Evolutionary conservation across 768 basidiomycete genomes (phyloP).

Genomic region (Tubosaeta brunneosetosa): DNA sequence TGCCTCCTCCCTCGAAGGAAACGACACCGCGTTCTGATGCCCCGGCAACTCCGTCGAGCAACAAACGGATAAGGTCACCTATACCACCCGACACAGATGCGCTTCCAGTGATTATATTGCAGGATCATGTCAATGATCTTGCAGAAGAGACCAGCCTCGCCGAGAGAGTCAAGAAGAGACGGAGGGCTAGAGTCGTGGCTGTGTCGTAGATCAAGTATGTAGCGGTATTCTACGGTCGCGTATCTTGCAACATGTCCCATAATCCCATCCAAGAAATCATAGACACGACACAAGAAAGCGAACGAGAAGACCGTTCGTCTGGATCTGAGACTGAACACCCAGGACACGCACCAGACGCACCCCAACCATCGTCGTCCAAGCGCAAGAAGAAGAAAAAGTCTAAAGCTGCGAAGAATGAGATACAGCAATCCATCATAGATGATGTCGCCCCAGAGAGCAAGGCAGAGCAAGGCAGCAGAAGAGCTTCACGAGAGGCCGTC

Average conservation of each 20-base stretch:
- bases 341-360: slow-evolving; percentile 9
- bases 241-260: slow-evolving; percentile 24
- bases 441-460: slow-evolving; percentile 63
- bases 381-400: slow-evolving; percentile 92
- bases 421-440: slow-evolving; percentile 61
- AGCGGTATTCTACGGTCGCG: background rate
- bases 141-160: slow-evolving; percentile 26
- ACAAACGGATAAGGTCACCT: slow-evolving; percentile 28
- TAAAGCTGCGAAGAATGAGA: slow-evolving; percentile 54
- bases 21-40: slow-evolving; percentile 16
- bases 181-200: slow-evolving; percentile 19
- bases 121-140: background rate
- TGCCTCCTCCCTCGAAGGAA: slow-evolving; percentile 14
- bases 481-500: slow-evolving; percentile 54
- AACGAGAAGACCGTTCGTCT: slow-evolving; percentile 31
- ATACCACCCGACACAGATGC: slow-evolving; percentile 1
- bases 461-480: slow-evolving; percentile 45
- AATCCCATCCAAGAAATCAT: slow-evolving; percentile 40
- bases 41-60: slow-evolving; percentile 32
- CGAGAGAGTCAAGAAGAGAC: slow-evolving; percentile 42
- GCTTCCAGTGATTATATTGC: slow-evolving; percentile 6
- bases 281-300: slow-evolving; percentile 34
- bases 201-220: slow-evolving; percentile 6
- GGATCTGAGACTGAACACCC: slow-evolving; percentile 29
- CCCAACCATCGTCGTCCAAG: slow-evolving; percentile 37